These are phyloP conservation scores for Ceratobasidium sp. DNA, from an alignment of 1,284 basidiomycete genomes.

Conservation along the genomic window DNA sequence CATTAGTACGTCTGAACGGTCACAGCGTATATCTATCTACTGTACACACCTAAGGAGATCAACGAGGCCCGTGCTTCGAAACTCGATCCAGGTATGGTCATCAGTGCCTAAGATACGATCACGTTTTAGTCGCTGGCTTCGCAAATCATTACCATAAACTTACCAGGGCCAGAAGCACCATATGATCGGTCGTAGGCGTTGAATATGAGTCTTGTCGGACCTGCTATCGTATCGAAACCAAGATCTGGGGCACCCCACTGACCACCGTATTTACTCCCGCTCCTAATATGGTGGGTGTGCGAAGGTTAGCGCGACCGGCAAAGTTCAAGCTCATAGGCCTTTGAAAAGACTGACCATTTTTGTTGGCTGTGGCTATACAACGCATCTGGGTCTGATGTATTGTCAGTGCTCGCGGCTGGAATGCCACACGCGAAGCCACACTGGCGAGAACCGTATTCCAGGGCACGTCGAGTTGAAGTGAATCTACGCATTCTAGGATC, in stretches of 20 bases:
- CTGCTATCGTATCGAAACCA: too few species aligned
- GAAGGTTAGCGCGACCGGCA: background rate
- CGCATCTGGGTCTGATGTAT: slow-evolving; percentile 2
- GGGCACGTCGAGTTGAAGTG: too few species aligned
- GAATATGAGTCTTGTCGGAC: background rate
- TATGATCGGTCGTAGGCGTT: slow-evolving; percentile 16
- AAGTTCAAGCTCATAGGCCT: background rate
- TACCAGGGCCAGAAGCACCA: slow-evolving; percentile 2
- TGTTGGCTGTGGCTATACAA: slow-evolving; percentile 11
- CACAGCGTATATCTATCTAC: background rate
- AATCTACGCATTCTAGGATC: too few species aligned
- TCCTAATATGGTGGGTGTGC: too few species aligned
- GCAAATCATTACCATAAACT: background rate
- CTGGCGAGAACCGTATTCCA: too few species aligned
- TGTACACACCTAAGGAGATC: slow-evolving; percentile 12
- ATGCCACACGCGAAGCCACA: too few species aligned
- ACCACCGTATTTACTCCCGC: too few species aligned
- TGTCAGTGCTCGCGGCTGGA: background rate
- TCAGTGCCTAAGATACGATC: background rate
- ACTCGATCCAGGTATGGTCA: slow-evolving; percentile 23
- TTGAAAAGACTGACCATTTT: background rate
- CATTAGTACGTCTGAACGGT: background rate
- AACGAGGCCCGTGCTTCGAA: background rate
- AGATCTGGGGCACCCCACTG: too few species aligned
- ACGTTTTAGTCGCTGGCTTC: background rate